Base-by-base conservation (phyloP, 495 filamentous ascomycete genomes). In the Amorphotheca resinae region DNA sequence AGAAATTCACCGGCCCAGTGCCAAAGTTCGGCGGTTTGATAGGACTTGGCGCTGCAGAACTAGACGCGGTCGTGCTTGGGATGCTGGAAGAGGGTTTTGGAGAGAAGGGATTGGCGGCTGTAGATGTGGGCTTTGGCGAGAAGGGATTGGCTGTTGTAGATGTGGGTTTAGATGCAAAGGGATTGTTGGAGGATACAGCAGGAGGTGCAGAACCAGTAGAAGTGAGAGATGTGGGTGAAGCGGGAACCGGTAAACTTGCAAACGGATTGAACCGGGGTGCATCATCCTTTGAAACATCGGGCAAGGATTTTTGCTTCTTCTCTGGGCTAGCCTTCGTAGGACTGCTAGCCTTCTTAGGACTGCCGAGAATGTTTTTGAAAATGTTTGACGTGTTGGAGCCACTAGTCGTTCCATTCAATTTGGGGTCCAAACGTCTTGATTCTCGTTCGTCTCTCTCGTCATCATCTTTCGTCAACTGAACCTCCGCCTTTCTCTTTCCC, bases 301-400 rank as follows among this genome's bases (percentile, higher is more conserved):
- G 42, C 21, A 45, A 16, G 15, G 33, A 6, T 23, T 36, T 11
- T 5, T 30, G 14, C 33, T 40, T 47, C 33, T 47, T 52, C 34
- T 44, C 35, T 31, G 45, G 47, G 17, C 38, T 45, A 14, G 16
- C 39, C 41, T 38, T 31, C 7, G 9, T 31, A 3, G 33, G 14
- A 22, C 2, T 18, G 42, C 16, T 16, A 11, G 45, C 14, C 17
- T 45, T 32, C 8, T 35, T 11, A 5, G 45, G 44, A 16, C 41
- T 53, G 12, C 55, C 49, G 12, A 53, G 43, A 30, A 63, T 58
- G 20, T 47, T 50, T 35, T 56, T 63, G 54, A 66, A 62, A 3
- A 64, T 47, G 20, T 59, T 66, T 14, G 59, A 59, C 1, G 63
- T 66, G 14, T 56, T 44, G 16, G 63, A 66, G n/a, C 50, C 50